Percentiles rank a stretch among this genome's conserved stretches.
Evolutionary conservation across 2,329 filamentous ascomycete genomes (phyloP).

Genomic region (Drechslerella coelobrocha): DNA sequence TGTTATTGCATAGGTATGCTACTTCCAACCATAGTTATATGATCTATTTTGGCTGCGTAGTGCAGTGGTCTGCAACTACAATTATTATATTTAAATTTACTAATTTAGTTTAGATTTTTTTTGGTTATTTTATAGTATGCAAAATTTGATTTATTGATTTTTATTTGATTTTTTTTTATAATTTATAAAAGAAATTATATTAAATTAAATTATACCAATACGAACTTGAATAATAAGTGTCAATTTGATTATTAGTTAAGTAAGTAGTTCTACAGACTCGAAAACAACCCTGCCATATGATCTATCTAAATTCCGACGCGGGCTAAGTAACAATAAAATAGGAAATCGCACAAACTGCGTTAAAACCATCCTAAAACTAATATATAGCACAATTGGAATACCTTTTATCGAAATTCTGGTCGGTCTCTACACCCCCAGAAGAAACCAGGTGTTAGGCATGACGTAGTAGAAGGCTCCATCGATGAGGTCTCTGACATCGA

Average conservation of each 20-base stretch:
- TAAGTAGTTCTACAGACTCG: background rate
- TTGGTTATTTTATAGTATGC: background rate
- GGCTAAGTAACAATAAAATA: background rate
- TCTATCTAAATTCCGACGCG: background rate
- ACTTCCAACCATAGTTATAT: background rate
- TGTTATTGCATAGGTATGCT: no score
- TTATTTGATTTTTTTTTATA: constrained; percentile 4
- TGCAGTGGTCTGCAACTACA: background rate
- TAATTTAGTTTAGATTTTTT: background rate
- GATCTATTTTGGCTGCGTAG: background rate
- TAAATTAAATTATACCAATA: background rate
- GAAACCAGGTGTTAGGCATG: constrained; percentile 39
- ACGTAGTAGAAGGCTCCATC: constrained; percentile 9
- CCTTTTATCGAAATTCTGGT: background rate
- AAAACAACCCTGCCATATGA: background rate
- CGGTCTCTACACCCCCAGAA: constrained; percentile 49
- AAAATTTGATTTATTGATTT: background rate
- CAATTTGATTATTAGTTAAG: constrained; percentile 2
- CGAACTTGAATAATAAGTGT: background rate
- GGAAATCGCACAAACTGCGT: background rate
- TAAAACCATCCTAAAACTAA: background rate
- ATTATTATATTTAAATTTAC: background rate
- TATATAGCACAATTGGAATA: background rate
- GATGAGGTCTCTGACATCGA: constrained; percentile 53
- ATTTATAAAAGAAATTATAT: constrained; percentile 1